Base-by-base conservation (phyloP, 495 filamentous ascomycete genomes). In the Penicillium ucsense region DNA sequence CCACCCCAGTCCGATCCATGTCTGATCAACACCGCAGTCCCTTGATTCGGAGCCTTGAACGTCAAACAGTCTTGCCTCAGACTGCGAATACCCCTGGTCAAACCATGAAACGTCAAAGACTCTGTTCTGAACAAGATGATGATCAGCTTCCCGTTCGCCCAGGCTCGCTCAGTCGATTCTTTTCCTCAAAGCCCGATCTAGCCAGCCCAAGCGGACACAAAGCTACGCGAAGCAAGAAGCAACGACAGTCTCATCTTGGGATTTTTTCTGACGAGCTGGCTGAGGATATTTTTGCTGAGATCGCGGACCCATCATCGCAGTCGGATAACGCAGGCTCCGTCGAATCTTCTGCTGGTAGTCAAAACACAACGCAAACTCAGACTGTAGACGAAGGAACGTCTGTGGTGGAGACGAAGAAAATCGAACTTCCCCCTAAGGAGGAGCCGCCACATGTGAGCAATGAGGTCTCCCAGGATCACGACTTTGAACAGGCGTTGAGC, bases 211-310 rank as follows among this genome's bases (percentile, higher is more conserved):
- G 71, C 31, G 57, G 71, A 9, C 65, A 72, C 29, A 78, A 75
- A 47, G 46, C 61, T 4, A 62, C 56, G 12, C 65, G 62, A 12
- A 65, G 50, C 42, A 81, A 73, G 48, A 71, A 71, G 41, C 57
- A 62, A 36, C 75, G 75, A 28, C 72, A 74, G 37, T 68, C 70
- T 5, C 66, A 65, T 5, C 51, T 85, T 46, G 75, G 76, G 37
- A 70, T 86, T 3, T 86, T 77, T 55, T 86, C 83, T 2, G 84
- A 88, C 53, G 83, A 85, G 49, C 71, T 79, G 2, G 67, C 80
- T 12, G 81, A 82, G 48, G 81, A 82, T 36, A 77, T 77, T 27
- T 75, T 80, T 68, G 71, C 75, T 5, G 67, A 72, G 46, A 52
- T 80, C 41, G 62, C 72, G 12, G 71, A 79, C 46, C 65, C 71